phyloP scores from a whole-genome alignment of 75 land plant species.

The Gnetum montanum region DNA sequence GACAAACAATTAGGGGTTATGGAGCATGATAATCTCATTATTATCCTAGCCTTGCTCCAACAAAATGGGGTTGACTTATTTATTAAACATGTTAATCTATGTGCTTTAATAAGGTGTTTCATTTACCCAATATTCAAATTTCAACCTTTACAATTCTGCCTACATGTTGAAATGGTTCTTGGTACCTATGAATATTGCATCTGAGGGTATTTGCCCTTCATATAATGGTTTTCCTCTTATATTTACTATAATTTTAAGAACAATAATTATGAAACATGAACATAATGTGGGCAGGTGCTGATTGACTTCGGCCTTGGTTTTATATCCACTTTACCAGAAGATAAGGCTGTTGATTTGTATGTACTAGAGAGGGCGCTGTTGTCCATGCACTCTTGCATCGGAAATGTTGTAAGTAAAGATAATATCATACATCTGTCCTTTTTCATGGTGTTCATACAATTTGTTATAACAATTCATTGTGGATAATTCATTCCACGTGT shows the following conservation, averaged over 20 bases:
- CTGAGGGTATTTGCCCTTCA: not conserved
- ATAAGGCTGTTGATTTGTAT: constrained; percentile 96
- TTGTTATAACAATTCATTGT: not conserved
- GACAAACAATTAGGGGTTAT: constrained; percentile 41
- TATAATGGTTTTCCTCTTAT: not conserved
- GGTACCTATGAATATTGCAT: not conserved
- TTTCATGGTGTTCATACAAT: not conserved
- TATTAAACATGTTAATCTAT: no score
- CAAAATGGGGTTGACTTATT: no score
- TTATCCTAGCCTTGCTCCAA: not conserved
- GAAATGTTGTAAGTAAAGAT: constrained; percentile 57
- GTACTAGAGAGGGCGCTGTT: constrained; percentile 90
- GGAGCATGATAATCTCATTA: constrained; percentile 60
- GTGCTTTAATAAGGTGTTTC: no score
- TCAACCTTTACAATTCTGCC: no score
- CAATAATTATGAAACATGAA: no score
- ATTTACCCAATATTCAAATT: no score
- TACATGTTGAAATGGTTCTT: not conserved
- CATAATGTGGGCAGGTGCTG: no score
- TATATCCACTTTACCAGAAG: constrained; percentile 86
- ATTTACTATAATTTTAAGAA: no score
- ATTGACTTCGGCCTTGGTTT: constrained; percentile 97
- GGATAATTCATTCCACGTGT: not conserved
- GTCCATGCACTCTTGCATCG: constrained; percentile 92
- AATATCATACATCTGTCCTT: not conserved